Evolutionary conservation across 768 basidiomycete genomes (phyloP).

Genomic region (Tricholoma terreum): DNA sequence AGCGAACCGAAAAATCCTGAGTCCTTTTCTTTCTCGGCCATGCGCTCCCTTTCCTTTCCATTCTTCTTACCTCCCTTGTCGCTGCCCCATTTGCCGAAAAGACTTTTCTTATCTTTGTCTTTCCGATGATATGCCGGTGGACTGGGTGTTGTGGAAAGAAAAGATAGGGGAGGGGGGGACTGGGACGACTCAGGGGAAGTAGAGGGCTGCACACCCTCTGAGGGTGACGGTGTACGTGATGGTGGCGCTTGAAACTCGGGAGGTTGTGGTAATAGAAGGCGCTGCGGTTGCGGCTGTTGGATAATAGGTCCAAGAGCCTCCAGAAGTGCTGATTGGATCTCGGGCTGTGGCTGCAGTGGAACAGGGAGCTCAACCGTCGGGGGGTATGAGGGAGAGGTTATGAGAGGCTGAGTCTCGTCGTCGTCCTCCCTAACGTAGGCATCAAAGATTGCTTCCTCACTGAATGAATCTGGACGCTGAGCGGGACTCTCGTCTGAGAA

Average conservation of each 20-base stretch:
- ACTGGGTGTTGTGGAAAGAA: conserved; percentile 27
- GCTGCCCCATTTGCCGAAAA: conserved; percentile 65
- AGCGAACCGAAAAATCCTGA: conserved; percentile 88
- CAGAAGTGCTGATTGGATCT: conserved; percentile 30
- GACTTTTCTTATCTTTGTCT: conserved; percentile 72
- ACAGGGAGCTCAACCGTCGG: conserved; percentile 18
- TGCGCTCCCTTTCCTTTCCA: conserved; percentile 15
- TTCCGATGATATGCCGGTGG: conserved; percentile 45
- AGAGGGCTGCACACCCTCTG: conserved; percentile 28
- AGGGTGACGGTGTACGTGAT: conserved; percentile 62
- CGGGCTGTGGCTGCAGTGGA: conserved; percentile 19
- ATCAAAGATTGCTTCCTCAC: conserved; percentile 85
- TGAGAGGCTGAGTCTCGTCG: conserved; percentile 25
- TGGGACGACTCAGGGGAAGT: conserved; percentile 24
- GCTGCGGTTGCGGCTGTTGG: conserved; percentile 68
- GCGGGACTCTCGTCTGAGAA: conserved; percentile 46
- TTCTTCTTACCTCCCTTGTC: conserved; percentile 62
- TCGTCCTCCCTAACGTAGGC: conserved; percentile 66
- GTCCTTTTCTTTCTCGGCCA: conserved; percentile 65
- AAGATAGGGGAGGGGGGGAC: conserved; percentile 28
- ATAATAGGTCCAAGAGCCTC: conserved; percentile 42
- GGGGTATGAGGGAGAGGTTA: conserved; percentile 30
- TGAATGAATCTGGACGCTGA: conserved; percentile 68
- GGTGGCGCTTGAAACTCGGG: conserved; percentile 32
- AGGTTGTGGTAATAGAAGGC: conserved; percentile 41